Evolutionary conservation across 1,284 basidiomycete species (phyloP), one percentile per base, ranked within the genome.

Genomic region (Cryptococcus depauperatus): DNA sequence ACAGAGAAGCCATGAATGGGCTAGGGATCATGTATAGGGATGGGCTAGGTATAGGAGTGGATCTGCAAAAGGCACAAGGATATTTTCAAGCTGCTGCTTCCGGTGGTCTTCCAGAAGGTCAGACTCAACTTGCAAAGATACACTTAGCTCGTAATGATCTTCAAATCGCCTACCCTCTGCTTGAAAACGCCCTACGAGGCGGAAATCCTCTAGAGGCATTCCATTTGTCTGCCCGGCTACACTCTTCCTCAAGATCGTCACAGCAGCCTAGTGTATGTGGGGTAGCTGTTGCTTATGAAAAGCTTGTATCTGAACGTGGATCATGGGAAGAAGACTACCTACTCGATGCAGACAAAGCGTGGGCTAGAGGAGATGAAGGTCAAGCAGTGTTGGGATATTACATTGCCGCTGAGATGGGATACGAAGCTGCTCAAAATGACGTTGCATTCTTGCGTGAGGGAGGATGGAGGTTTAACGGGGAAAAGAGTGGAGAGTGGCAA

Each of bases 401-500:
- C 83, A 78, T 95, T 43, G 84, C 90, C 28, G 89, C 89, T 4
- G 95, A 98, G 72, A 75, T 86, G 54, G 95, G 95, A 0, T 83
- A 80, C 43, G 93, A 98, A 69, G 77, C 83, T 29, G 93, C 89
- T 2, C 92, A 97, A 73, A 97, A 92, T 67, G 98, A 98, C 61
- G 74, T 99, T 9, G 95, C 92, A 0, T 95, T 83, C 66, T 77
- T 93, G 47, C 74, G 98, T 38, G 91, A 96, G 62, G 85, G 91
- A 76, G 50, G 49, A 16, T 47, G 42, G 35, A 43, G 34, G 32
- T 33, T 50, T 27, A 19, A 35, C 13, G 37, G 35, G 1, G 85
- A 86, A 16, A 28, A 27, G 40, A 23, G n/a, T 6, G 34, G 32
- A 22, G 16, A 38, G 41, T 26, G 23, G 37, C 13, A 14, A 11